Base-by-base conservation (phyloP, 2,329 filamentous ascomycete species). In the Peltaster fructicola region DNA sequence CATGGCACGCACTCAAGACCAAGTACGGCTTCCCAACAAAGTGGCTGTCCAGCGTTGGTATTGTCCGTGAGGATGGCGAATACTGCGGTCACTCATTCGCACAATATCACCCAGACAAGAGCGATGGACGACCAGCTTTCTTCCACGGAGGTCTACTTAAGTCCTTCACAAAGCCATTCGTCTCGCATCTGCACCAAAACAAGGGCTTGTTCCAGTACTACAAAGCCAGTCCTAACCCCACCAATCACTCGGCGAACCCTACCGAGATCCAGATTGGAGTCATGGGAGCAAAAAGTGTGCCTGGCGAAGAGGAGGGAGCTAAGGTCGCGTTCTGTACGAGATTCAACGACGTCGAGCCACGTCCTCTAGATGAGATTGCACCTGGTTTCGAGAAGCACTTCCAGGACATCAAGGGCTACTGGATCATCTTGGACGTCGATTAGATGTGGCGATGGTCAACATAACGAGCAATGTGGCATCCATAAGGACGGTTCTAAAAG, bases 11-110 rank as follows among this genome's bases (percentile, higher is more conserved):
- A 9, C 37, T 50, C 12, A 43, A 42, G 30, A 50, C 45, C 3
- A 23, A 34, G 20, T 48, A 40, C 25, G 47, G 47, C 8, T 29
- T 23, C 17, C 46, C 47, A 7, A 29, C 27, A 7, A 40, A 39
- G 27, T 47, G 43, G 41, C 34, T 48, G 10, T 41, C 45, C 13
- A 40, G 35, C 20, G 36, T 48, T 13, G 45, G 45, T n/a, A 43
- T 37, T 8, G 20, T 39, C 14, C 17, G 11, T 20, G 14, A 20
- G 15, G 33, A 34, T 7, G 34, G 29, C 15, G 35, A 33, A 31
- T 49, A 45, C 36, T 50, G 46, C 30, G 47, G 47, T 3, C 47
- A 50, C 28, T 38, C 34, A 1, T 49, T 50, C 25, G 43, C 39
- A 8, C 46, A 50, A 33, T 36, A 47, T 23, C 43, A 49, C 29